Evolutionary conservation across 1,139 yeast genomes (phyloP).

Genomic region (Scheffersomyces segobiensis): DNA sequence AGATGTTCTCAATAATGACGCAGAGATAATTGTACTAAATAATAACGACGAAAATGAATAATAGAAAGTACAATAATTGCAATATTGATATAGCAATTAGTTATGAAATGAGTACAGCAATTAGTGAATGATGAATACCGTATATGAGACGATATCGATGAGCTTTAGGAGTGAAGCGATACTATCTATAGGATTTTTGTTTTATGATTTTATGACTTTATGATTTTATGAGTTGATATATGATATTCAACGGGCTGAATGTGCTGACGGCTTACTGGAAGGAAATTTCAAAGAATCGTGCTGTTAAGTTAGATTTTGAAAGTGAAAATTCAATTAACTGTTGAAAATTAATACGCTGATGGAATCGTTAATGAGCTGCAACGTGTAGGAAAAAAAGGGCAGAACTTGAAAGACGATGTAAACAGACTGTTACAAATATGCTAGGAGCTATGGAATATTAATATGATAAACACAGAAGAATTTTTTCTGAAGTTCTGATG

Average conservation of each 20-base stretch:
- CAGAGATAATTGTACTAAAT: neutral
- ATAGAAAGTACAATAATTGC: neutral
- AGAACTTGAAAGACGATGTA: neutral
- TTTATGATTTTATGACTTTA: neutral
- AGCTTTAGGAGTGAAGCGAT: neutral
- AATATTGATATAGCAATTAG: neutral
- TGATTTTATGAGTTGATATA: neutral
- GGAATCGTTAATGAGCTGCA: neutral
- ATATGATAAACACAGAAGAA: neutral
- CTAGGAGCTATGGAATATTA: neutral
- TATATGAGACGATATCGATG: neutral
- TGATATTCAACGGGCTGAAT: neutral
- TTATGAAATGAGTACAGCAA: neutral
- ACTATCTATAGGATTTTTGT: neutral
- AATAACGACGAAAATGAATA: too few relatives aligned
- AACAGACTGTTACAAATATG: neutral
- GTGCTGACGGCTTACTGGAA: neutral
- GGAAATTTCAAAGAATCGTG: neutral
- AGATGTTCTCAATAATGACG: neutral
- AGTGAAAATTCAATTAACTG: neutral
- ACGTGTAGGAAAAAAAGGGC: neutral
- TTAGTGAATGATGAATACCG: neutral
- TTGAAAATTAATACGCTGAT: neutral
- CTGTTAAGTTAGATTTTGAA: neutral
- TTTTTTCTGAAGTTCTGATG: neutral